phyloP scores from a whole-genome alignment of 768 basidiomycete genomes.

The Zangia roseola region DNA sequence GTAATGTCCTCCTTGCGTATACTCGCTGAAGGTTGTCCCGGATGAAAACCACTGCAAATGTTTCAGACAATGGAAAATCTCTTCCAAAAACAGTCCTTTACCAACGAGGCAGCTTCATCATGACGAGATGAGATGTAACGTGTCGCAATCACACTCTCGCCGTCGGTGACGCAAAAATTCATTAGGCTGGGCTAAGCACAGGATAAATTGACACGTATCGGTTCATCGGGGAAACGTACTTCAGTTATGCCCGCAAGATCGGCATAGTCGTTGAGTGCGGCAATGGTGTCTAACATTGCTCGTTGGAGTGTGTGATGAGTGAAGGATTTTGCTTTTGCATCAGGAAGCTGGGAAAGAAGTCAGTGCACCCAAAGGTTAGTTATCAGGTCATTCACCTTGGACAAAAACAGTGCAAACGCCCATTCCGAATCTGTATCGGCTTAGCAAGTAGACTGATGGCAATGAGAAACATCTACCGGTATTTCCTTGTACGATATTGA shows the following conservation, averaged over 20 bases:
- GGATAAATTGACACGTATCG: constrained; percentile 1
- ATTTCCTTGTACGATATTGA: constrained; percentile 86
- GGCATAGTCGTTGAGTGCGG: constrained; percentile 70
- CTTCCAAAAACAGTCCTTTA: constrained; percentile 30
- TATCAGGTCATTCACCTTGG: constrained; percentile 50
- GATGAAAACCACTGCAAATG: constrained; percentile 83
- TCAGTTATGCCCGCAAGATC: constrained; percentile 73
- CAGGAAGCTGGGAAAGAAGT: constrained; percentile 58
- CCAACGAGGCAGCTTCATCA: constrained; percentile 91
- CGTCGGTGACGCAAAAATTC: constrained; percentile 98
- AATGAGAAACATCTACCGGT: constrained; percentile 54
- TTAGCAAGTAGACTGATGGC: neutral
- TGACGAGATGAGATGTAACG: constrained; percentile 91
- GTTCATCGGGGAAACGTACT: constrained; percentile 36
- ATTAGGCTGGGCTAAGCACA: constrained; percentile 70
- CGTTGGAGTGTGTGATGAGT: constrained; percentile 66
- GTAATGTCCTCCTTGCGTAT: constrained; percentile 84
- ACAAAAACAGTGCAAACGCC: constrained; percentile 91
- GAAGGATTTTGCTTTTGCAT: constrained; percentile 75
- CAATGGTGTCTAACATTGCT: constrained; percentile 89
- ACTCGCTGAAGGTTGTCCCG: constrained; percentile 91
- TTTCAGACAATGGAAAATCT: constrained; percentile 5
- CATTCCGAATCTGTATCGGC: constrained; percentile 81
- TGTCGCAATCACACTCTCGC: constrained; percentile 89
- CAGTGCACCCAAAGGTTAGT: constrained; percentile 3